Percentiles rank a stretch among this genome's conserved stretches.
phyloP scores from a whole-genome alignment of 345 rosid genomes.

The Eucalyptus erythrocorys region DNA sequence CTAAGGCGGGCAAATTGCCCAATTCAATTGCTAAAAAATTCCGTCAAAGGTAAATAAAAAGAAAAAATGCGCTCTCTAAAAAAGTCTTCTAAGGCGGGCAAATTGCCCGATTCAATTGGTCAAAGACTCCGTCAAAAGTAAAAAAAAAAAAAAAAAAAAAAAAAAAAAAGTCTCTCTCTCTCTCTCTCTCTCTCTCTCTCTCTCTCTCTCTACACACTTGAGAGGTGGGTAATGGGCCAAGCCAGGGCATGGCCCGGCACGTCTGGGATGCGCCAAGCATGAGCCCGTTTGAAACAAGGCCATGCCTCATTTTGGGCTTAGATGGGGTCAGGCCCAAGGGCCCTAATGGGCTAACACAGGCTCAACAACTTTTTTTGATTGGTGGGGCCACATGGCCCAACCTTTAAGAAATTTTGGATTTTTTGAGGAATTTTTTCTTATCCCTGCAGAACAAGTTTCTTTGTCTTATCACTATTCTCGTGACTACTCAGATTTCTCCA shows the following conservation, averaged over 20 bases:
- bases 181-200: background rate
- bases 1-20: background rate
- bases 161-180: no score
- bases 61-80: background rate
- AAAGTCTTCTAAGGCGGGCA: background rate
- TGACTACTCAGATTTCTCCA: no score
- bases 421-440: background rate
- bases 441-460: no score
- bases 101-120: background rate
- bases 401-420: background rate
- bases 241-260: background rate
- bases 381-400: background rate
- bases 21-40: background rate
- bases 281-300: background rate
- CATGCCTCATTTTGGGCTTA: background rate
- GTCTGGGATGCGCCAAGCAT: background rate
- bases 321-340: background rate
- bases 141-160: no score
- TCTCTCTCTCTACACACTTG: background rate
- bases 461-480: no score
- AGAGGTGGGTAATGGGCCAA: background rate
- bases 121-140: background rate
- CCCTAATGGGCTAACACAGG: background rate
- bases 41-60: background rate
- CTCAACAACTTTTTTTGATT: background rate